Evolutionary conservation across 257 asterid species (phyloP), one percentile per base, ranked within the genome.

Genomic region (Nicotiana knightiana): DNA sequence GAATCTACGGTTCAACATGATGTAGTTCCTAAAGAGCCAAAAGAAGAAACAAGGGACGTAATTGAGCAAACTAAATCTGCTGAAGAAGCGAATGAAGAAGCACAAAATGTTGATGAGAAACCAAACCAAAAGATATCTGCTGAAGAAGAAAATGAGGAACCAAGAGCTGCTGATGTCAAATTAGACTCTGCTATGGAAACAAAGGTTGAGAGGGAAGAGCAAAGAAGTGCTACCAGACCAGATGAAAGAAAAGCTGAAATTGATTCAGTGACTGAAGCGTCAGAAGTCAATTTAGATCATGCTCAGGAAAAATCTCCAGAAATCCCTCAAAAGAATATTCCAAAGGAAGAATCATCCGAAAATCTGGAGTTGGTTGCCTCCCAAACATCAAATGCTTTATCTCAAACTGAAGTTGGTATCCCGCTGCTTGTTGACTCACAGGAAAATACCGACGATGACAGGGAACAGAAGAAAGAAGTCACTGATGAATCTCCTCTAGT

Each of bases 271-370:
- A 87, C 83, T 35, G 88, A 89, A 86, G 84, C 70, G 59, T 86
- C 90, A 61, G 90, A 92, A 76, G 83, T 85, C 80, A 87, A 80
- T 71, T 53, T 61, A 18, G 92, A 82, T 76, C 89, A 79, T 79
- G 66, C 78, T 70, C 89, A 85, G 89, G 93, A 88, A 81, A 83
- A 89, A 33, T 82, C 91, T 83, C 61, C 85, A 67, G 84, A 68
- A 67, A 84, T 59, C 33, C 58, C 61, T 64, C 88, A 84, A 83
- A 88, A 88, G 83, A 84, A 84, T 84, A 83, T 70, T 67, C 68
- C 80, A 80, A 82, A 84, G 81, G 89, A 83, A 81, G 84, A 85
- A 66, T 81, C 89, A 84, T 85, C 87, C 83, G 85, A 81, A 81
- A 71, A 81, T 67, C 30, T 67, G 68, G 89, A 83, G 84, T 78